Conservation (phyloP, 805 yeast species). For the Wickerhamiella dianesei region DNA sequence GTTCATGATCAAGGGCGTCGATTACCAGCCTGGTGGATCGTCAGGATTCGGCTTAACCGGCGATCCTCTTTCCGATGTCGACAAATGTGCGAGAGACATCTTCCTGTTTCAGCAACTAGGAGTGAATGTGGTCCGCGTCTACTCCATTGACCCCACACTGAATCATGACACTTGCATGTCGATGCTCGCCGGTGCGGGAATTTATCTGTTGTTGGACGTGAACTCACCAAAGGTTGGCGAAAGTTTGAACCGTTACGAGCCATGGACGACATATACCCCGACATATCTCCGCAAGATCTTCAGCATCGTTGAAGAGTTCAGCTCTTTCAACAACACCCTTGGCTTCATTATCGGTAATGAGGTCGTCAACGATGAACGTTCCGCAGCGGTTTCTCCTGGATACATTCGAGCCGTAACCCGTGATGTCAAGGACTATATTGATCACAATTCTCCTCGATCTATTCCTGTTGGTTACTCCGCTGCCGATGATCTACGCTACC, state of each 20-base stretch:
- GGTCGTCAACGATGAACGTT: conserved; percentile 62
- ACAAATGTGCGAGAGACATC: conserved; percentile 69
- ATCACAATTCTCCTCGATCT: conserved; percentile 40
- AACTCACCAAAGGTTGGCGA: conserved; percentile 72
- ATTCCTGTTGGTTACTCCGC: conserved; percentile 95
- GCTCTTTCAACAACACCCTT: conserved; percentile 74
- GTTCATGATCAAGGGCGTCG: conserved; percentile 78
- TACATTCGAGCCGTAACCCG: conserved; percentile 67
- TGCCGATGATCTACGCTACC: conserved; percentile 74
- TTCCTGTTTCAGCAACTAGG: conserved; percentile 70
- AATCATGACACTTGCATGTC: conserved; percentile 89
- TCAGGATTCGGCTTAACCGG: conserved; percentile 40
- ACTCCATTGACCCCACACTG: conserved; percentile 69
- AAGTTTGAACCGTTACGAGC: conserved; percentile 80
- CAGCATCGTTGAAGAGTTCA: conserved; percentile 65
- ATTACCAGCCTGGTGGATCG: conserved; percentile 94
- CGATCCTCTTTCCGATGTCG: conserved; percentile 70
- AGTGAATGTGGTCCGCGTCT: conserved; percentile 75
- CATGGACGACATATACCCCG: conserved; percentile 74
- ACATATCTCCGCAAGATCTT: conserved; percentile 64
- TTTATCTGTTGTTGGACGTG: conserved; percentile 81
- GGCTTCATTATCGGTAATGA: conserved; percentile 92
- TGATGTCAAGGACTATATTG: conserved; percentile 66
- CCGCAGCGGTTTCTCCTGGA: conserved; percentile 49
- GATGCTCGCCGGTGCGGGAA: conserved; percentile 78